phyloP scores from a whole-genome alignment of 1,284 basidiomycete species.

The Salmacisia buchloeana region DNA sequence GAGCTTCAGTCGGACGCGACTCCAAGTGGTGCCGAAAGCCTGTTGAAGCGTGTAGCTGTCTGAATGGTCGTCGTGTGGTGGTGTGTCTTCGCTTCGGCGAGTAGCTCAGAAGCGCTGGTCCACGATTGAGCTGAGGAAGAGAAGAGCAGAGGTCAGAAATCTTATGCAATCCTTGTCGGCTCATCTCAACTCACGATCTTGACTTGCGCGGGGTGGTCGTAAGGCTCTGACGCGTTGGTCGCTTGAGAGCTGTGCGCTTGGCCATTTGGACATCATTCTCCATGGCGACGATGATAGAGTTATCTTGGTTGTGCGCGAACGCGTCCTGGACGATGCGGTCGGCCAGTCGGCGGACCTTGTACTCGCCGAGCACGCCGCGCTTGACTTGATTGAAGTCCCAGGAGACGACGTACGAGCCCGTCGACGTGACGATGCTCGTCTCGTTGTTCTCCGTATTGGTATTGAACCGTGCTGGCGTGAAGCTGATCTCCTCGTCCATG shows the following conservation, averaged over 20 bases:
- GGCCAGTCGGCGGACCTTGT: slow-evolving; percentile 78
- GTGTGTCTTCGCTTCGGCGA: background rate
- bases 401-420: slow-evolving; percentile 79
- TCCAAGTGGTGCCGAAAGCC: too few species aligned
- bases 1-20: too few species aligned
- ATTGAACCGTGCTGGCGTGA: slow-evolving; percentile 94
- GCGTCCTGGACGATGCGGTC: slow-evolving; percentile 36
- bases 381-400: slow-evolving; percentile 91
- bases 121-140: background rate
- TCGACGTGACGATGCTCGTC: slow-evolving; percentile 92
- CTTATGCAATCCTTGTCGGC: background rate
- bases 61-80: background rate
- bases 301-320: slow-evolving; percentile 65
- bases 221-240: slow-evolving; percentile 70
- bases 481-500: slow-evolving; percentile 81
- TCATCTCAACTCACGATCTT: background rate
- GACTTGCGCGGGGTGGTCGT: background rate
- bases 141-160: background rate
- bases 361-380: slow-evolving; percentile 80
- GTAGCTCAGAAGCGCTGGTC: background rate
- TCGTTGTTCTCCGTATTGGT: slow-evolving; percentile 66
- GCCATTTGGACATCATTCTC: slow-evolving; percentile 89
- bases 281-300: slow-evolving; percentile 87
- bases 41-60: background rate
- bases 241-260: slow-evolving; percentile 84